phyloP scores from a whole-genome alignment of 768 basidiomycete species.

The Leccinellum albellum region DNA sequence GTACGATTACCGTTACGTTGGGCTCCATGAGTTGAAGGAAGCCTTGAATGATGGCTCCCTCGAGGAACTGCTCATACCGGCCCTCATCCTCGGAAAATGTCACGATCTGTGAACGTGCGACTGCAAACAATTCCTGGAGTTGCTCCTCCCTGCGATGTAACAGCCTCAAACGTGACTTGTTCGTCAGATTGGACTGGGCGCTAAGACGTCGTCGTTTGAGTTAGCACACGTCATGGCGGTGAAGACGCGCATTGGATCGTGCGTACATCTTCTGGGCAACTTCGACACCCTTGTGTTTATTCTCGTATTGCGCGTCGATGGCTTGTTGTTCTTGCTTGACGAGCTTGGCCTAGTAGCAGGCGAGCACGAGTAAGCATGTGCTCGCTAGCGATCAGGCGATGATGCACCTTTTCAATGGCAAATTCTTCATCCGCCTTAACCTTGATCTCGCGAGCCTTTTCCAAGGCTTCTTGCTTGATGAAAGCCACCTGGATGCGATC shows the following conservation, averaged over 20 bases:
- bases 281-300: constrained; percentile 92
- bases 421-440: constrained; percentile 99
- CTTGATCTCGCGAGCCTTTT: constrained; percentile 95
- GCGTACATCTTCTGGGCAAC: constrained; percentile 94
- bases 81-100: constrained; percentile 60
- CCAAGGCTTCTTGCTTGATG: constrained; percentile 97
- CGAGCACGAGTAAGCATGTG: background rate
- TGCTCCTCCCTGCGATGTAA: constrained; percentile 91
- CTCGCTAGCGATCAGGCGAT: background rate
- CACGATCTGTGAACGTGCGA: constrained; percentile 60
- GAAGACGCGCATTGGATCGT: background rate
- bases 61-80: constrained; percentile 77
- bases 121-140: constrained; percentile 81
- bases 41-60: constrained; percentile 82
- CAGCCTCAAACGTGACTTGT: constrained; percentile 89
- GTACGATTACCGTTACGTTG: constrained; percentile 58
- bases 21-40: constrained; percentile 81
- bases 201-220: constrained; percentile 37
- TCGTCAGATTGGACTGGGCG: constrained; percentile 92
- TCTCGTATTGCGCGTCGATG: constrained; percentile 92
- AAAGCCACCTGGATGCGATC: constrained; percentile 71
- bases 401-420: constrained; percentile 87
- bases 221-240: background rate
- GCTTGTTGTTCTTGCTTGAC: constrained; percentile 94
- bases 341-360: constrained; percentile 78